Evolutionary conservation across 2,329 filamentous ascomycete species (phyloP), one percentile per base, ranked within the genome.

Genomic region (Emydomyces testavorans): DNA sequence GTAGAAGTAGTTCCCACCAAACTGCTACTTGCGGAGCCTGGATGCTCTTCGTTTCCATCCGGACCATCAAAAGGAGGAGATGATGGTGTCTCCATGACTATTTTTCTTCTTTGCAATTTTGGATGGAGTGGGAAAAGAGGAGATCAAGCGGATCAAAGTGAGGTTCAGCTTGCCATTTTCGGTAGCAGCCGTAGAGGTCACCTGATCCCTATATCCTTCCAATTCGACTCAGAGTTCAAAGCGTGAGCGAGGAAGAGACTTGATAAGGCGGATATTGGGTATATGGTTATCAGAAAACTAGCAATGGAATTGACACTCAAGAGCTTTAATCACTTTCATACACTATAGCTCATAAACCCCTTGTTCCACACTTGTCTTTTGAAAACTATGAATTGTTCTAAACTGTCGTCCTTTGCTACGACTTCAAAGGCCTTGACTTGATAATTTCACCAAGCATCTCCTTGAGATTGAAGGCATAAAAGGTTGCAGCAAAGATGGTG

Each of bases 21-120:
- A 26, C 45, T 47, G 26, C 45, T 47, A 24, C 36, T 32, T 32
- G 18, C 28, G 18, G 34, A 4, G 10, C 40, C n/a, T 24, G 36
- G 24, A 24, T 1, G 13, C 4, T 13, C 28, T 13, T 21, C 28
- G 11, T 4, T 7, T 10, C 6, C 40, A 32, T 15, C 10, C 5
- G 16, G 4, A n/a, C 18, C 18, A 10, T 21, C 16, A 13, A 15
- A 3, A 6, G 16, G 15, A 2, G 18, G 13, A 10, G n/a, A 6
- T 18, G 7, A 34, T 7, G 10, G 15, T 23, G 40, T 8, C 29
- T 34, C 28, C 40, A 43, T 43, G 20, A 23, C 11, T 8, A 15
- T 24, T 10, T 16, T 18, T 7, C n/a, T n/a, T 16, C 26, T 15
- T 34, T 10, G 40, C 3, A 8, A 18, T 4, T 11, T 2, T 21